A percentile compares a stretch with the other conserved stretches of the same genome.
Conservation (phyloP, 495 filamentous ascomycete genomes). For the Hamigera avellanea region DNA sequence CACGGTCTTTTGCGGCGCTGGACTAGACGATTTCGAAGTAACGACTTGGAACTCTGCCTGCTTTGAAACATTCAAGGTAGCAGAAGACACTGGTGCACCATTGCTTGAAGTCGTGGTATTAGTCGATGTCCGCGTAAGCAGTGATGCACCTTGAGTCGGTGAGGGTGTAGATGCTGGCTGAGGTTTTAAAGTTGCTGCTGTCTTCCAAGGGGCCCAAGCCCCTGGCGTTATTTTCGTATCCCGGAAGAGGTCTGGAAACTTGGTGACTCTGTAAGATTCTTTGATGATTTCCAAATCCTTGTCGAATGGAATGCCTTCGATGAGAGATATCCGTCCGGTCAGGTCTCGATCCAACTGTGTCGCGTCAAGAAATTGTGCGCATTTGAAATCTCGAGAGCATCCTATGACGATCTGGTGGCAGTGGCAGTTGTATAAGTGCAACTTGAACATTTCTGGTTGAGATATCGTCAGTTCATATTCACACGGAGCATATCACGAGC, state of each 20-base stretch:
- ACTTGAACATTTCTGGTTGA: constrained; percentile 54
- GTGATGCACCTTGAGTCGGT: constrained; percentile 26
- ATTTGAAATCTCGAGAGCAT: constrained; percentile 64
- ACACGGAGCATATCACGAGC: constrained; percentile 3
- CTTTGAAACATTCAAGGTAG: constrained; percentile 20
- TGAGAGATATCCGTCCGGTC: constrained; percentile 50
- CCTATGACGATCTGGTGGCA: constrained; percentile 77
- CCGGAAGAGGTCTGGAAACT: constrained; percentile 57
- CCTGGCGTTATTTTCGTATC: constrained; percentile 42
- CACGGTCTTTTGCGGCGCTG: constrained; percentile 39
- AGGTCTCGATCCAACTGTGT: constrained; percentile 41
- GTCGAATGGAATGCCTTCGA: constrained; percentile 65
- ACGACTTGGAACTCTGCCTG: constrained; percentile 25
- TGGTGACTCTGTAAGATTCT: constrained; percentile 44
- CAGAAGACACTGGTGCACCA: constrained; percentile 19
- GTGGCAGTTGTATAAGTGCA: constrained; percentile 55
- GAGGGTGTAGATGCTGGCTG: constrained; percentile 27
- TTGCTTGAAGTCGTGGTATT: constrained; percentile 30
- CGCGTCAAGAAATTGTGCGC: constrained; percentile 54
- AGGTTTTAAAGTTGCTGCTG: constrained; percentile 21
- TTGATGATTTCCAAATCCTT: constrained; percentile 45
- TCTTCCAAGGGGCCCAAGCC: constrained; percentile 26
- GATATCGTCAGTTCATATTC: constrained; percentile 3
- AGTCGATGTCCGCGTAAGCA: constrained; percentile 29
- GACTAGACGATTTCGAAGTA: constrained; percentile 40